Percentiles rank a stretch among this genome's conserved stretches.
These are phyloP conservation scores for Rusavskia elegans DNA, from an alignment of 495 filamentous ascomycete genomes.

Conservation along the genomic window DNA sequence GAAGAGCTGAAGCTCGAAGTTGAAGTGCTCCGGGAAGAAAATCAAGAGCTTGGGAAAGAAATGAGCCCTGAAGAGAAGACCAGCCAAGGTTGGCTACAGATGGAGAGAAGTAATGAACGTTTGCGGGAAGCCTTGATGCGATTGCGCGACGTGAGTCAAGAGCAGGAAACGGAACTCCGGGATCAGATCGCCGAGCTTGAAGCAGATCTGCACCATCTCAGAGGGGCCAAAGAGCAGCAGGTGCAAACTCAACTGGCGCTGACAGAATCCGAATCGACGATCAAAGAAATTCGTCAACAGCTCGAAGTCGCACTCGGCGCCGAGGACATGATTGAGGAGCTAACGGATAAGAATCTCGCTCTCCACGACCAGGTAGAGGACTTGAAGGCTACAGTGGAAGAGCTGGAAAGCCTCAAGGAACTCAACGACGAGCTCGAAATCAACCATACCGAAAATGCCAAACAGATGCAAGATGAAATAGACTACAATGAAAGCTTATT, in stretches of 20 bases:
- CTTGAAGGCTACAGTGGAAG: slow-evolving; percentile 62
- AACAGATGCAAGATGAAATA: slow-evolving; percentile 85
- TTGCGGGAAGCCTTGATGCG: slow-evolving; percentile 74
- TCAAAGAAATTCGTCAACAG: slow-evolving; percentile 81
- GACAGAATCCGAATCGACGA: slow-evolving; percentile 50
- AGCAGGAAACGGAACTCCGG: slow-evolving; percentile 66
- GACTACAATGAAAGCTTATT: slow-evolving; percentile 67
- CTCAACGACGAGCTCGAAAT: slow-evolving; percentile 87
- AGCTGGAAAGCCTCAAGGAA: slow-evolving; percentile 75
- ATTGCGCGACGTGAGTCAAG: slow-evolving; percentile 71
- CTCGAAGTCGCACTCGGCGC: slow-evolving; percentile 74
- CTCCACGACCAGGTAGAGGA: slow-evolving; percentile 73
- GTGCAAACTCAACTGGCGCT: slow-evolving; percentile 55
- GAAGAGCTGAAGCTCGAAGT: slow-evolving; percentile 82
- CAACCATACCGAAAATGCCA: slow-evolving; percentile 82
- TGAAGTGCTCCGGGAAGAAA: slow-evolving; percentile 76
- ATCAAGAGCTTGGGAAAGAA: slow-evolving; percentile 61
- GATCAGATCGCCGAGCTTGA: slow-evolving; percentile 65
- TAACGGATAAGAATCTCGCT: slow-evolving; percentile 69
- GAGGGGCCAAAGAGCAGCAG: slow-evolving; percentile 53
- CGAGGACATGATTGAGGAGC: slow-evolving; percentile 85
- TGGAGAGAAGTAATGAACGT: slow-evolving; percentile 78
- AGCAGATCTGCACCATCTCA: slow-evolving; percentile 59
- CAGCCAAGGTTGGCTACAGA: slow-evolving; percentile 74
- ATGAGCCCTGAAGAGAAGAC: slow-evolving; percentile 80